Base-by-base conservation (phyloP, 2,329 filamentous ascomycete species). In the Pezicula radicicola region DNA sequence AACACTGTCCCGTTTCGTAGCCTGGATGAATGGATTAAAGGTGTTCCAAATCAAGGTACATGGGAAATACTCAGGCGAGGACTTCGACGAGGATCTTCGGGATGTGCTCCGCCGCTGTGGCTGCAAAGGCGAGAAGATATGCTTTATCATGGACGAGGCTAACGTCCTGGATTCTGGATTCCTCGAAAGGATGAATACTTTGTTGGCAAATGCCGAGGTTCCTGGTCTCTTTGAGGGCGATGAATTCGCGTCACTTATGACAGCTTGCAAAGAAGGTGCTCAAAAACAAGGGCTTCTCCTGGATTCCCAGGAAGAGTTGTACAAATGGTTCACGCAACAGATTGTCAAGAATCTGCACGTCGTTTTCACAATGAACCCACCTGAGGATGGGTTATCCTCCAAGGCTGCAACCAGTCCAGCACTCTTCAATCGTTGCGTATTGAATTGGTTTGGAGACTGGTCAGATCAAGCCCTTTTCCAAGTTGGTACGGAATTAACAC, bases 31-130 rank as follows among this genome's bases (percentile, higher is more conserved):
- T 65, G 95, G 95, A 53, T 79, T 99, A 55, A 96, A 93, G 68
- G 92, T 99, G 39, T 99, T 97, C 80, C 94, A 99, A 74, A 99
- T 99, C 80, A 99, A 99, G 78, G 94, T 99, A 0, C 94, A 99
- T 65, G 94, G 94, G 59, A 97, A 93, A 68, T 99, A 99, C 73
- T 97, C 94, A 15, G 89, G 89, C 2, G 94, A 97, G 68, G 94
- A 99, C 73, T 99, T 99, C 66, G 94, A 99, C 66, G 95, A 99
- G 53, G 94, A 99, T 70, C 77, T 99, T 35, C 84, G 95, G 59
- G 93, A 92, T 66, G 94, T 99, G 8, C 83, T 99, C 39, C 87
- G 94, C 43, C 84, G 94, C 52, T 95, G 91, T 62, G 94, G 94
- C 57, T 97, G 93, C 76, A 97, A 97, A 76, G 94, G 94, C 35